These are phyloP conservation scores for Yarrowia galli DNA, from an alignment of 1,139 yeast genomes.

Conservation along the genomic window DNA sequence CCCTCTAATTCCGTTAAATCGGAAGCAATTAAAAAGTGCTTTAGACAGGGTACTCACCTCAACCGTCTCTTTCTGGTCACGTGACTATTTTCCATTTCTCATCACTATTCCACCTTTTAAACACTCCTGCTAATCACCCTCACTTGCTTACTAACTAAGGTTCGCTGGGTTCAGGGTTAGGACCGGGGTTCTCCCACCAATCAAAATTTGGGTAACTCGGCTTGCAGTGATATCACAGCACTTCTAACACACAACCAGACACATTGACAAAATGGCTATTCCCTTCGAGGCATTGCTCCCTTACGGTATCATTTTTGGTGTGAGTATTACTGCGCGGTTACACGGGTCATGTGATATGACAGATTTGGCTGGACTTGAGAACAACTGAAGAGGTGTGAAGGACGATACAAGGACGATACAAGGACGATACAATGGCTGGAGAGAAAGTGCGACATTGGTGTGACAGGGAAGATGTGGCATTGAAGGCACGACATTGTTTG, in stretches of 20 bases:
- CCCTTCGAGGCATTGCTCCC: constrained; percentile 78
- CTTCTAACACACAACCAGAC: constrained; percentile 24
- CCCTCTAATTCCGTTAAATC: no score
- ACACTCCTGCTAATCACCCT: background rate
- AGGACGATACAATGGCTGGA: no score
- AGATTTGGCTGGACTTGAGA: background rate
- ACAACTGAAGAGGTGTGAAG: no score
- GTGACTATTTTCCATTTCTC: no score
- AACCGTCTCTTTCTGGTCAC: no score
- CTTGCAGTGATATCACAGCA: constrained; percentile 36
- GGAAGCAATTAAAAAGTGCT: no score
- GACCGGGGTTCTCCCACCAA: constrained; percentile 21
- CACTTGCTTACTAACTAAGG: constrained; percentile 3
- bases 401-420: no score
- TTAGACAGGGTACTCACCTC: no score
- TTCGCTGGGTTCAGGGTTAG: constrained; percentile 2
- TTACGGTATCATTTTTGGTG: constrained; percentile 66
- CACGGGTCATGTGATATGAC: background rate
- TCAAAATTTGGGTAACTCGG: constrained; percentile 30
- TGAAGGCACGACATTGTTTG: no score
- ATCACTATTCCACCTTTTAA: no score
- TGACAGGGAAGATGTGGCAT: no score
- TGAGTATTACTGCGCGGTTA: constrained; percentile 47
- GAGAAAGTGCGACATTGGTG: no score
- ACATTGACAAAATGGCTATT: constrained; percentile 55